phyloP scores from a whole-genome alignment of 768 basidiomycete genomes.

The Xanthoconium stramineum region DNA sequence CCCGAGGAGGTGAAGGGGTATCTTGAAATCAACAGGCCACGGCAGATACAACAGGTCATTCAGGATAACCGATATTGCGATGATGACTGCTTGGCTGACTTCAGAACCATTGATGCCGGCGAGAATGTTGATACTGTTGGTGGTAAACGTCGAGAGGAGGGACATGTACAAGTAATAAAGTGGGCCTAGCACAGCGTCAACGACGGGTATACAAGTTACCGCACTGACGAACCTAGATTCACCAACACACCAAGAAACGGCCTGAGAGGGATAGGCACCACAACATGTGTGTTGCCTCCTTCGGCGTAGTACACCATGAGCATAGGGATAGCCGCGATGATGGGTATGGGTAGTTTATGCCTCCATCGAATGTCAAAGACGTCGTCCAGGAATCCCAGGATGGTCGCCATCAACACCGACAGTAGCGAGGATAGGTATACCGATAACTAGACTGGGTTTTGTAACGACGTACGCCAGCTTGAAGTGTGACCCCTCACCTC shows the following conservation, averaged over 20 bases:
- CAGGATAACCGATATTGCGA: conserved; percentile 82
- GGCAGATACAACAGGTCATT: conserved; percentile 96
- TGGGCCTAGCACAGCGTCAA: conserved; percentile 55
- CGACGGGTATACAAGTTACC: background rate
- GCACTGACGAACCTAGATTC: conserved; percentile 74
- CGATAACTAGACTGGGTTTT: conserved; percentile 54
- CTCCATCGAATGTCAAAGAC: conserved; percentile 98
- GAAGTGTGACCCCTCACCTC: conserved; percentile 49
- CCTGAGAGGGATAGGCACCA: conserved; percentile 83
- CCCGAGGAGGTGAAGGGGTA: conserved; percentile 70
- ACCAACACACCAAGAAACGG: conserved; percentile 70
- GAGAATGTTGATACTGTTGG: conserved; percentile 98
- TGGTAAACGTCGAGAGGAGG: conserved; percentile 91
- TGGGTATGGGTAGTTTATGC: conserved; percentile 94
- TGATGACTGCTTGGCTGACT: conserved; percentile 89
- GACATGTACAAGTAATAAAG: conserved; percentile 98
- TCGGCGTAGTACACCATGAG: conserved; percentile 97
- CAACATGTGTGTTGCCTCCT: conserved; percentile 87
- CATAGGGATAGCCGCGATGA: conserved; percentile 92
- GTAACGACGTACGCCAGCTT: background rate
- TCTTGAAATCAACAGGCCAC: conserved; percentile 71
- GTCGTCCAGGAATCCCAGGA: conserved; percentile 95
- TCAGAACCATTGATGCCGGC: conserved; percentile 98
- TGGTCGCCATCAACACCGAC: conserved; percentile 87
- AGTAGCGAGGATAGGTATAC: conserved; percentile 91